Percentiles rank a stretch among this genome's conserved stretches.
Conservation (phyloP, 2,329 filamentous ascomycete genomes). For the Chaetothyriales sp. region DNA sequence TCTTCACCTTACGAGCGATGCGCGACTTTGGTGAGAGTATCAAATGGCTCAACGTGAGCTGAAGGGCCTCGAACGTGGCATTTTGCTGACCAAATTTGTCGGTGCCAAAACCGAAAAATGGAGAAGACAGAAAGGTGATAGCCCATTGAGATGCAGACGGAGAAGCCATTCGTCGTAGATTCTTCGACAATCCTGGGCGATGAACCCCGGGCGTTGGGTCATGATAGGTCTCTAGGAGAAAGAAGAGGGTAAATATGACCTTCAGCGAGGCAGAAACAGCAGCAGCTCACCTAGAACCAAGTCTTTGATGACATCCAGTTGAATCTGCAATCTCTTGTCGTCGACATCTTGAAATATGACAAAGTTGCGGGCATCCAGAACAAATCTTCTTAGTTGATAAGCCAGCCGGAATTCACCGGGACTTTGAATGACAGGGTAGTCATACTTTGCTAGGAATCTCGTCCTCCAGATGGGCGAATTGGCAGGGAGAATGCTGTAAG, state of each 20-base stretch:
- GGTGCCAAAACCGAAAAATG: slow-evolving; percentile 6
- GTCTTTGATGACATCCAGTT: slow-evolving; percentile 18
- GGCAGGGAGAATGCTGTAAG: slow-evolving; percentile 16
- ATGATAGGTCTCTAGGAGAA: slow-evolving; percentile 10
- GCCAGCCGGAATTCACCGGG: slow-evolving; percentile 20
- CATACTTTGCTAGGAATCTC: slow-evolving; percentile 23
- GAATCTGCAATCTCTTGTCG: slow-evolving; percentile 19
- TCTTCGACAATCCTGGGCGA: slow-evolving; percentile 9
- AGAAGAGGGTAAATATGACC: not conserved
- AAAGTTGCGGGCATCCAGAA: slow-evolving; percentile 16
- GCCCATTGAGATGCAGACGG: slow-evolving; percentile 12
- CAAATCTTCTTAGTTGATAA: slow-evolving; percentile 24
- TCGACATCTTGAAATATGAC: slow-evolving; percentile 18
- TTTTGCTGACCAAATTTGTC: slow-evolving; percentile 8
- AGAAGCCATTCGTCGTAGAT: slow-evolving; percentile 12
- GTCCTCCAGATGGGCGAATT: slow-evolving; percentile 23
- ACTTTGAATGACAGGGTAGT: slow-evolving; percentile 15
- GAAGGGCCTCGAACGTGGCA: slow-evolving; percentile 16
- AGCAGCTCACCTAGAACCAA: slow-evolving; percentile 14
- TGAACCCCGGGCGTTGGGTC: slow-evolving; percentile 3
- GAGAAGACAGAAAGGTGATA: slow-evolving; percentile 9
- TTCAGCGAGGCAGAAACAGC: not conserved
- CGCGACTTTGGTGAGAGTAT: slow-evolving; percentile 13
- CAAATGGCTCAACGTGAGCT: slow-evolving; percentile 21
- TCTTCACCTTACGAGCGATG: slow-evolving; percentile 5